phyloP scores from a whole-genome alignment of 2,329 filamentous ascomycete species.

The Lecanicillium sp. region DNA sequence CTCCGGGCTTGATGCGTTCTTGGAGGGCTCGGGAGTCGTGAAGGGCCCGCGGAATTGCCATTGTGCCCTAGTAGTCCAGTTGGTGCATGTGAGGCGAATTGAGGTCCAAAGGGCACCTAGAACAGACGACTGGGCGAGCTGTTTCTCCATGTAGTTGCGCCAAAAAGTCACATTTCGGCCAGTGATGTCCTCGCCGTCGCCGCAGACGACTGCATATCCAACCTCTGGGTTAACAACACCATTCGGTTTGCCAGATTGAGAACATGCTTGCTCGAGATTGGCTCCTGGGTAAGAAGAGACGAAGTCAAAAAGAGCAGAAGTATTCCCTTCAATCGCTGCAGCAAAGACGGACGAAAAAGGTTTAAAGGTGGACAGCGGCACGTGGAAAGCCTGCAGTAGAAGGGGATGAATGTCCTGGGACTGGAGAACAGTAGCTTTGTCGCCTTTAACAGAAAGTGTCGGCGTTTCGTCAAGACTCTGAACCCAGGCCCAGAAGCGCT shows the following conservation, averaged over 20 bases:
- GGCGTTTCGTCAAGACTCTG: slow-evolving; percentile 24
- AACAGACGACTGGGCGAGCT: slow-evolving; percentile 24
- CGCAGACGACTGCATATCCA: slow-evolving; percentile 27
- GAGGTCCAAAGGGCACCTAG: slow-evolving; percentile 29
- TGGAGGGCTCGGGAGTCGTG: slow-evolving; percentile 19
- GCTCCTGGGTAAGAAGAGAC: neutral
- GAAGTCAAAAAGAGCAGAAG: neutral
- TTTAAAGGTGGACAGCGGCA: neutral
- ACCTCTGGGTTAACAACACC: too few species aligned
- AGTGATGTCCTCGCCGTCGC: slow-evolving; percentile 27
- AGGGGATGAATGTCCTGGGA: slow-evolving; percentile 24
- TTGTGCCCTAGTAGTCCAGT: slow-evolving; percentile 31
- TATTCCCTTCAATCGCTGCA: slow-evolving; percentile 17
- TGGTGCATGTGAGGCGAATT: slow-evolving; percentile 34
- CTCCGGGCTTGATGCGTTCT: slow-evolving; percentile 17
- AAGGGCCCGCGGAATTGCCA: slow-evolving; percentile 36
- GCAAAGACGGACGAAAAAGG: slow-evolving; percentile 18
- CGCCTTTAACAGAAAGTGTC: slow-evolving; percentile 17
- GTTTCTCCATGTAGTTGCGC: slow-evolving; percentile 23
- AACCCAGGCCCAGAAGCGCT: slow-evolving; percentile 28
- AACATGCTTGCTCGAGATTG: slow-evolving; percentile 5
- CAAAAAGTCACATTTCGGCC: slow-evolving; percentile 21
- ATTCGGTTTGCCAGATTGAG: too few species aligned
- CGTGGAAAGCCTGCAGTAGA: slow-evolving; percentile 26
- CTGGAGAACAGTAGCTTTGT: slow-evolving; percentile 24